Evolutionary conservation across 805 yeast species (phyloP).

Genomic region (Candida endomychidarum): DNA sequence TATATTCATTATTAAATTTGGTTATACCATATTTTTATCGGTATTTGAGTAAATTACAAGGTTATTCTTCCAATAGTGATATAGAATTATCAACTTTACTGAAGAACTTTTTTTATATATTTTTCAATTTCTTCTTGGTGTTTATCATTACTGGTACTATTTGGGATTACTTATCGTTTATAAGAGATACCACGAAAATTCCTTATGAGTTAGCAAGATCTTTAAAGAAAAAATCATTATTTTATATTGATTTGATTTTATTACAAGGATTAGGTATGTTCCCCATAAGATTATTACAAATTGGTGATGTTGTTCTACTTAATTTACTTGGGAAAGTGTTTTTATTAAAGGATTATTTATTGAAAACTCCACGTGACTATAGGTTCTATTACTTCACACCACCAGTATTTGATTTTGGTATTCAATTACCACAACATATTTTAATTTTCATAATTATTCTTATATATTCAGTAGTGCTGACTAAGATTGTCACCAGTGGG

Average conservation of each 20-base stretch:
- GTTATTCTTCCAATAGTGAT: constrained; percentile 56
- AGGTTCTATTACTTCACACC: constrained; percentile 55
- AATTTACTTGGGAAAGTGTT: constrained; percentile 39
- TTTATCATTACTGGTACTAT: constrained; percentile 63
- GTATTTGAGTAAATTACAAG: constrained; percentile 50
- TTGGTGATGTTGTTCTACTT: constrained; percentile 51
- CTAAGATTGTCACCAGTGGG: constrained; percentile 60
- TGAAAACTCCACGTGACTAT: constrained; percentile 52
- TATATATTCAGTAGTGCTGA: constrained; percentile 60
- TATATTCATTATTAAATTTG: constrained; percentile 54
- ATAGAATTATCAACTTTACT: constrained; percentile 55
- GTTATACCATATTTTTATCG: constrained; percentile 56
- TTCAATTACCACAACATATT: constrained; percentile 61
- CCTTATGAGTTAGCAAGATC: constrained; percentile 56
- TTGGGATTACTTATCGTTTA: constrained; percentile 56
- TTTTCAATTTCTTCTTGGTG: constrained; percentile 60
- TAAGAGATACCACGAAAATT: constrained; percentile 58
- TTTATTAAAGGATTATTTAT: constrained; percentile 38
- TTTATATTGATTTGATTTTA: constrained; percentile 60
- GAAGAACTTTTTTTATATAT: constrained; percentile 60
- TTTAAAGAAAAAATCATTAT: constrained; percentile 50
- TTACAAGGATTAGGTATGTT: constrained; percentile 71
- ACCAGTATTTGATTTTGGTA: constrained; percentile 58
- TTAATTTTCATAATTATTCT: constrained; percentile 57
- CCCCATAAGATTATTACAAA: constrained; percentile 55